Evolutionary conservation across 441 rosid genomes (phyloP).

Genomic region (Flueggea neowawraea): DNA sequence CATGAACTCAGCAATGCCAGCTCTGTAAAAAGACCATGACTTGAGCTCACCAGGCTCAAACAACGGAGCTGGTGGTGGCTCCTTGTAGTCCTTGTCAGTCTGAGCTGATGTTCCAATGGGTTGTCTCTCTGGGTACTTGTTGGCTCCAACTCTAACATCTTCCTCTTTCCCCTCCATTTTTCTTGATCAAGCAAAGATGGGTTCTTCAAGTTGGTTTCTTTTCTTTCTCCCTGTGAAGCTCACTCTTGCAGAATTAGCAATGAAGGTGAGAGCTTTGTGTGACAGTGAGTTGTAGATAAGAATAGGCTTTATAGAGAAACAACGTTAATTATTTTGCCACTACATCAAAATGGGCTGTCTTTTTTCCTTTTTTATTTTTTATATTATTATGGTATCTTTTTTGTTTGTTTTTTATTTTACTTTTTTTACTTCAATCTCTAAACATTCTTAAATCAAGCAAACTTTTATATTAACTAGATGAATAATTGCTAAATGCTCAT

Average conservation of each 20-base stretch:
- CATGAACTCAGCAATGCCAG: conserved; percentile 87
- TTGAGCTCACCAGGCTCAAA: conserved; percentile 68
- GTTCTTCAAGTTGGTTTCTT: background rate
- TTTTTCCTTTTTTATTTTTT: background rate
- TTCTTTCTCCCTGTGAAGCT: no score
- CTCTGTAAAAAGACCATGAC: conserved; percentile 89
- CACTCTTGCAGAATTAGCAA: no score
- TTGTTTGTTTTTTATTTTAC: background rate
- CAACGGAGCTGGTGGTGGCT: conserved; percentile 92
- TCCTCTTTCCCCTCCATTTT: conserved; percentile 82
- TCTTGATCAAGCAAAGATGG: background rate
- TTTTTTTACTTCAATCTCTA: background rate
- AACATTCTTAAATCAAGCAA: no score
- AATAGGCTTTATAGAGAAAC: conserved; percentile 28
- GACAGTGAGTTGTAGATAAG: background rate
- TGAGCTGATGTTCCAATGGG: conserved; percentile 86
- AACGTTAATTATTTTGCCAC: background rate
- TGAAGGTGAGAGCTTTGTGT: background rate
- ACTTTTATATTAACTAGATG: no score
- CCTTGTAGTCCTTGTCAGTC: conserved; percentile 68
- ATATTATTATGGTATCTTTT: background rate
- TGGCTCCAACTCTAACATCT: conserved; percentile 85
- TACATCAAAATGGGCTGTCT: conserved; percentile 8
- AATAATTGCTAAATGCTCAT: no score
- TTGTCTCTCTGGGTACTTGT: conserved; percentile 76